phyloP scores from a whole-genome alignment of 2,329 filamentous ascomycete species.

The Colletotrichum sp. region DNA sequence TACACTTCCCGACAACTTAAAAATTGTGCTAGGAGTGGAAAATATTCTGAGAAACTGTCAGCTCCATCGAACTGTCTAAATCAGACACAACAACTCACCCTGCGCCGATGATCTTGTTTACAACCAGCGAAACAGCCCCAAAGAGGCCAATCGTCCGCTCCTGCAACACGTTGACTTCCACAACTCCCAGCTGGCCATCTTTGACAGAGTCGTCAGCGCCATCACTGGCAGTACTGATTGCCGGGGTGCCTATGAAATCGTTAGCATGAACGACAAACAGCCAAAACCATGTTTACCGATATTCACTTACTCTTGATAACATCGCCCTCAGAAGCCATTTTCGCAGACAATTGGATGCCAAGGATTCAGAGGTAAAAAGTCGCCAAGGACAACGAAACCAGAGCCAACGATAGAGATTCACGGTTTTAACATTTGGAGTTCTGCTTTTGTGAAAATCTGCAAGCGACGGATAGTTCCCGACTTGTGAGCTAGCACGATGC shows the following conservation, averaged over 20 bases:
- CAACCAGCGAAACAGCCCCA: conserved; percentile 25
- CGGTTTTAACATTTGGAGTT: not conserved
- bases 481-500: not conserved
- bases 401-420: not conserved
- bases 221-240: not conserved
- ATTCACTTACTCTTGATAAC: not conserved
- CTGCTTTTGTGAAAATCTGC: not conserved
- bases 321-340: not conserved
- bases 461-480: not conserved
- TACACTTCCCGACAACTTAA: conserved; percentile 25
- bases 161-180: conserved; percentile 16
- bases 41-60: conserved; percentile 23
- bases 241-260: not conserved
- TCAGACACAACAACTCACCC: conserved; percentile 10
- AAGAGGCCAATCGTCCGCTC: conserved; percentile 26
- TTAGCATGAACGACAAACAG: not conserved
- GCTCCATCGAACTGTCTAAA: too few relatives aligned
- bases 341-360: not conserved
- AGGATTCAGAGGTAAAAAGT: not conserved
- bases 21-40: conserved; percentile 26
- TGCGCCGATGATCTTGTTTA: conserved; percentile 29
- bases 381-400: not conserved
- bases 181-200: not conserved
- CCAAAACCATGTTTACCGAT: not conserved
- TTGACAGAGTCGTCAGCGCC: not conserved